phyloP scores from a whole-genome alignment of 345 rosid species.

The Streptanthus diversifolius region DNA sequence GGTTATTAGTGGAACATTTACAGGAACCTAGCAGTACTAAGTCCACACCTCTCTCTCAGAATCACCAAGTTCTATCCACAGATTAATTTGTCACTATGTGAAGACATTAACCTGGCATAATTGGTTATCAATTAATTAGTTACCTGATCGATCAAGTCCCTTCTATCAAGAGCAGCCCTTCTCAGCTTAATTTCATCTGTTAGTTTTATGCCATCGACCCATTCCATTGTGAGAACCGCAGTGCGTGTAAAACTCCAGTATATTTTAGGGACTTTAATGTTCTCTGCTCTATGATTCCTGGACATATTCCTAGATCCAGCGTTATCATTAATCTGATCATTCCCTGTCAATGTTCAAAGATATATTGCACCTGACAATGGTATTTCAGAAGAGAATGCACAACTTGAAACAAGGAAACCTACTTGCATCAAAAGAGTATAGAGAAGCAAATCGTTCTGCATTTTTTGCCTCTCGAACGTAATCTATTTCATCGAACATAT shows the following conservation, averaged over 20 bases:
- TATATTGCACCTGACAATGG: background rate
- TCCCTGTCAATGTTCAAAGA: constrained; percentile 36
- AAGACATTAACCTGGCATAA: background rate
- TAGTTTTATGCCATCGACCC: constrained; percentile 95
- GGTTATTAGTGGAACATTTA: constrained; percentile 3
- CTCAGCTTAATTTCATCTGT: constrained; percentile 63
- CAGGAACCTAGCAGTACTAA: constrained; percentile 16
- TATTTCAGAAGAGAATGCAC: background rate
- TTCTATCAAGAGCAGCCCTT: constrained; percentile 59
- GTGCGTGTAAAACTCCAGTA: constrained; percentile 77
- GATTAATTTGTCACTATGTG: background rate
- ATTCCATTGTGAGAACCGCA: constrained; percentile 95
- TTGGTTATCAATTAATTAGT: background rate
- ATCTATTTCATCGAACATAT: constrained; percentile 98
- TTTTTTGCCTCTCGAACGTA: constrained; percentile 81
- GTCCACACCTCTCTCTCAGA: background rate
- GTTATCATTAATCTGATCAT: constrained; percentile 35
- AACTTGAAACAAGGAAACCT: constrained; percentile 34
- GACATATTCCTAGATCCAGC: constrained; percentile 33
- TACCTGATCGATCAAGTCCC: constrained; percentile 88
- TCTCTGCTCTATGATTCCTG: constrained; percentile 38
- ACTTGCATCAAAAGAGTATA: constrained; percentile 55
- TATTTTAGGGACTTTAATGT: constrained; percentile 84
- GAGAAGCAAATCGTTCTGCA: constrained; percentile 91
- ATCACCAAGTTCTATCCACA: background rate